Base-by-base conservation (phyloP, 495 filamentous ascomycete species). In the Chaetomium tenue region DNA sequence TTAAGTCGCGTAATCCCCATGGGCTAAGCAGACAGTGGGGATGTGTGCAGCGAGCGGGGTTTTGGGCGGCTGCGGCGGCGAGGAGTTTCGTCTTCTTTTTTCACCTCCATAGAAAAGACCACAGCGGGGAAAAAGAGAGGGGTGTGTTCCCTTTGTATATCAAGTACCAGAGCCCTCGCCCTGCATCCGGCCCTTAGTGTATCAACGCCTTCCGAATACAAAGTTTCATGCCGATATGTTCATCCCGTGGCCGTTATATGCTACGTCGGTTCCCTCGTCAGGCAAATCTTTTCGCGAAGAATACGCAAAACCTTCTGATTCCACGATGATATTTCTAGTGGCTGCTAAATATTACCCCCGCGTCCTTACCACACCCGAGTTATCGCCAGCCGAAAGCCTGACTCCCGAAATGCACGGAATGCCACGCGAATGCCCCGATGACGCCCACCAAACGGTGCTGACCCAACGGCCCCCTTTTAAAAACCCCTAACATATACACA, bases 161-260 rank as follows among this genome's bases (percentile, higher is more conserved):
- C 56, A 64, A 59, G 55, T 46, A 30, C 48, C 63, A 51, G 55
- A 59, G 28, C 30, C 56, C 53, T 51, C 47, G 63, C 46, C 46
- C 63, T 48, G 53, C 26, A 53, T 54, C 44, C 61, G 26, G 47
- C 63, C 47, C 53, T 58, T 33, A 40, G 55, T 64, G 63, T 64
- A 64, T 26, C 63, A 64, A 59, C 46, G 63, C 63, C 63, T 64
- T 64, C 63, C 61, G 37, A 64, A 64, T 64, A 61, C 58, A 59
- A 37, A 64, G 55, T 64, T 64, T 25, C 55, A 59, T 64, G 30
- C 62, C 39, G 18, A 44, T 37, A 13, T 12, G 5, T 1, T 37
- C 5, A 11, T 5, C 5, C 8, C 8, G 33, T 37, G 33, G 33
- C 33, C 33, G 9, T 15, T 15, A 1, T 44, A 15, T 44, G 13